phyloP scores from a whole-genome alignment of 2,329 filamentous ascomycete species.

The Stagonosporopsis tanaceti region DNA sequence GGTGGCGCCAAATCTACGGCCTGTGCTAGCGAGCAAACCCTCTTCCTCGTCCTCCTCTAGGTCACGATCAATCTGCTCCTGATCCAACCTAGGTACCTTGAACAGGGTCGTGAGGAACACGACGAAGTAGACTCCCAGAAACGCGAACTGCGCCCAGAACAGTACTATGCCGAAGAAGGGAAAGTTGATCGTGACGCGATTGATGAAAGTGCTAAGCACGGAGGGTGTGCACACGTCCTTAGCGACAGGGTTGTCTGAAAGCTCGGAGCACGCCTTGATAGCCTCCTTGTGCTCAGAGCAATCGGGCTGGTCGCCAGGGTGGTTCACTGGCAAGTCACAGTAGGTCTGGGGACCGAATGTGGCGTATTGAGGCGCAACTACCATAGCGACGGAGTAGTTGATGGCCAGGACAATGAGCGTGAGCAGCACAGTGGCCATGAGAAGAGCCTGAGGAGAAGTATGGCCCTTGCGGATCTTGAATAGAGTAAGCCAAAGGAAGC shows the following conservation, averaged over 20 bases:
- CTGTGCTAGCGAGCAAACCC: conserved; percentile 83
- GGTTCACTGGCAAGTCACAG: conserved; percentile 75
- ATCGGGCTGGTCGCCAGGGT: conserved; percentile 73
- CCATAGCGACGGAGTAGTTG: conserved; percentile 91
- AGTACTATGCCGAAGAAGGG: conserved; percentile 92
- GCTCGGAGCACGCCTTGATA: conserved; percentile 83
- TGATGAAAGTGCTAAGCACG: conserved; percentile 90
- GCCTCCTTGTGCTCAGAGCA: conserved; percentile 75
- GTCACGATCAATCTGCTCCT: conserved; percentile 84
- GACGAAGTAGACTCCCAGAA: conserved; percentile 82
- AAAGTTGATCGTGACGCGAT: conserved; percentile 91
- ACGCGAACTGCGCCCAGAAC: conserved; percentile 96
- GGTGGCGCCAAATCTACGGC: conserved; percentile 80
- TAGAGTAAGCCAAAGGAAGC: conserved; percentile 93
- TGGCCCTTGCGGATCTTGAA: conserved; percentile 90
- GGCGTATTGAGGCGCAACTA: conserved; percentile 94
- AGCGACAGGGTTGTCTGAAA: conserved; percentile 73
- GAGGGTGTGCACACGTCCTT: conserved; percentile 87
- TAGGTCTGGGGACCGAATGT: conserved; percentile 95
- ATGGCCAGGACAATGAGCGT: conserved; percentile 88
- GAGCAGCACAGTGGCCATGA: conserved; percentile 89
- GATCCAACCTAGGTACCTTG: conserved; percentile 78
- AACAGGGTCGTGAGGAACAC: conserved; percentile 82
- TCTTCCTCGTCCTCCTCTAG: conserved; percentile 94
- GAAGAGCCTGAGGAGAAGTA: conserved; percentile 88